phyloP scores from a whole-genome alignment of 1,284 basidiomycete genomes.

The Leccinum subspadiceum region DNA sequence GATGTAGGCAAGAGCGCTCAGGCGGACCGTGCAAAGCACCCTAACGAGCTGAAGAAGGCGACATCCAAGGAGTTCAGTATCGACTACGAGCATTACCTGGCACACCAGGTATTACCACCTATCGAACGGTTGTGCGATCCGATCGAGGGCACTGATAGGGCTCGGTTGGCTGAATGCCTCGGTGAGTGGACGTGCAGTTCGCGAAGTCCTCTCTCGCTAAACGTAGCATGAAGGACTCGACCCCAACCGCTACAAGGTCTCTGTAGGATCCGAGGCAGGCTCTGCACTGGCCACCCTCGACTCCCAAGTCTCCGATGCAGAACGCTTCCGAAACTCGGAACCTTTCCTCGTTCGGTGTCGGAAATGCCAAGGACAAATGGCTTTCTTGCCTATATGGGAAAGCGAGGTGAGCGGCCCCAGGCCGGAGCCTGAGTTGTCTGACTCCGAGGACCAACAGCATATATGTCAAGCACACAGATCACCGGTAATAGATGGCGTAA shows the following conservation, averaged over 20 bases:
- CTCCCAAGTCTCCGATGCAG: constrained; percentile 85
- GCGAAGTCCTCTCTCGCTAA: constrained; percentile 1
- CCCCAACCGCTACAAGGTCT: constrained; percentile 69
- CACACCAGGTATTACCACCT: constrained; percentile 91
- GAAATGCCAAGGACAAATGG: constrained; percentile 60
- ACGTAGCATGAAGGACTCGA: constrained; percentile 65
- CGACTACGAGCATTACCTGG: constrained; percentile 91
- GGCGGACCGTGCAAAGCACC: constrained; percentile 90
- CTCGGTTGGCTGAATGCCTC: constrained; percentile 91
- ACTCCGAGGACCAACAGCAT: too few species aligned
- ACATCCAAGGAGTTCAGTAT: constrained; percentile 63
- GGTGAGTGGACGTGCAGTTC: constrained; percentile 47
- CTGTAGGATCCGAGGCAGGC: constrained; percentile 57
- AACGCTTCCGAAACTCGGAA: constrained; percentile 78
- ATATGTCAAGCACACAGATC: too few species aligned
- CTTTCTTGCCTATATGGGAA: constrained; percentile 68
- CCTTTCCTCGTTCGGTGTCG: constrained; percentile 76
- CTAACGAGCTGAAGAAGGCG: constrained; percentile 83
- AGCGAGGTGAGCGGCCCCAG: constrained; percentile 48
- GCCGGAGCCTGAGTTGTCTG: too few species aligned
- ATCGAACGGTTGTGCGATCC: constrained; percentile 94
- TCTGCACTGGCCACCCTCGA: constrained; percentile 80
- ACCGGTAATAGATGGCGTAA: too few species aligned
- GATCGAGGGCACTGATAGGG: constrained; percentile 93
- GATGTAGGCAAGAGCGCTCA: constrained; percentile 75